Conservation (phyloP, 768 basidiomycete genomes). For the Termitomyces heimii region DNA sequence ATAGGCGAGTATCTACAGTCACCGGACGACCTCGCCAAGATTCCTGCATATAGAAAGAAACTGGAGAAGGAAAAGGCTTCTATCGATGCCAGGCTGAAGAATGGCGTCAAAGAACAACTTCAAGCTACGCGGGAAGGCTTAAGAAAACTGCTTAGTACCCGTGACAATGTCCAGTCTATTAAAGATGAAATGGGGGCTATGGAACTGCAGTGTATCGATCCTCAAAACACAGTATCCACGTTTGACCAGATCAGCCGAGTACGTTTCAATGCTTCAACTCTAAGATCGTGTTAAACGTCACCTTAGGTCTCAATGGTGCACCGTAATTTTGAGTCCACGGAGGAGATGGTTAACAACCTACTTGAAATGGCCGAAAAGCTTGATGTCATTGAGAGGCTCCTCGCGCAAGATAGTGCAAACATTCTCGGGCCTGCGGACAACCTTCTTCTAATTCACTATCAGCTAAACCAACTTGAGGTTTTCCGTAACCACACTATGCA, state of each 20-base stretch:
- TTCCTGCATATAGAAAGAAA: constrained; percentile 86
- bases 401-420: constrained; percentile 67
- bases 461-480: constrained; percentile 85
- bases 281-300: not conserved
- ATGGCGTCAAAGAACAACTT: constrained; percentile 89
- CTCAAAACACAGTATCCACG: constrained; percentile 70
- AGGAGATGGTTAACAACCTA: constrained; percentile 92
- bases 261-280: constrained; percentile 20
- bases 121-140: constrained; percentile 87
- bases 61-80: constrained; percentile 95
- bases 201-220: constrained; percentile 72
- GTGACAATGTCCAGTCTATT: constrained; percentile 71
- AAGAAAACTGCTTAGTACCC: constrained; percentile 70
- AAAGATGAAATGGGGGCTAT: constrained; percentile 84
- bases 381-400: constrained; percentile 70
- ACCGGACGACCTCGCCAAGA: constrained; percentile 89
- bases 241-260: constrained; percentile 97
- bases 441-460: constrained; percentile 85
- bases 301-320: constrained; percentile 90
- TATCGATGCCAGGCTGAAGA: constrained; percentile 85
- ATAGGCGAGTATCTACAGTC: constrained; percentile 89
- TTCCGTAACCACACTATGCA: constrained; percentile 96
- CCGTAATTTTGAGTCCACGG: constrained; percentile 89
- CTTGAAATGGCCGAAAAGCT: constrained; percentile 89
- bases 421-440: constrained; percentile 86